phyloP scores from a whole-genome alignment of 306 rosid species.

The Pyrus communis region DNA sequence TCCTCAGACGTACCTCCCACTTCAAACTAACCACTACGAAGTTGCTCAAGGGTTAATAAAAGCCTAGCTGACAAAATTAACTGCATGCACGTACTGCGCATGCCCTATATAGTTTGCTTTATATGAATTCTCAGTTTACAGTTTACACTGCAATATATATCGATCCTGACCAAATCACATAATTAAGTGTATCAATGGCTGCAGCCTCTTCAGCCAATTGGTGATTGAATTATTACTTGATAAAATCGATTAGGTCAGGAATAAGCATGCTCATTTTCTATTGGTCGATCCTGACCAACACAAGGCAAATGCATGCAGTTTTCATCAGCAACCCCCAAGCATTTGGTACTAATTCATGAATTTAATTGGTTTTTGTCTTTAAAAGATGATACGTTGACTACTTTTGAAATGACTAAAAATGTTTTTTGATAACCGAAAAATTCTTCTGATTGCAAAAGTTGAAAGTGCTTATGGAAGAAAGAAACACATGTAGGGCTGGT shows the following conservation, averaged over 20 bases:
- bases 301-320: conserved; percentile 36
- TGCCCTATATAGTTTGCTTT: neutral
- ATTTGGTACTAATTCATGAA: conserved; percentile 28
- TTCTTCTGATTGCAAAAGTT: too few relatives aligned
- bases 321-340: conserved; percentile 49
- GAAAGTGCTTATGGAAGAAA: neutral
- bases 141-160: neutral
- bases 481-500: too few relatives aligned
- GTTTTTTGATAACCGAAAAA: neutral
- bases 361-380: neutral
- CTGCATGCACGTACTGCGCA: neutral
- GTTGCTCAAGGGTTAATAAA: neutral
- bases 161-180: neutral
- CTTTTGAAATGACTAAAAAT: neutral
- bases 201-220: neutral
- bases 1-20: neutral
- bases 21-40: neutral
- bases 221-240: too few relatives aligned
- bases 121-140: neutral
- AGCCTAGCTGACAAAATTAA: neutral
- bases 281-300: conserved; percentile 16
- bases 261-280: too few relatives aligned
- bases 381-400: neutral
- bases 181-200: neutral
- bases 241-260: too few relatives aligned